Base-by-base conservation (phyloP, 2,329 filamentous ascomycete species). In the Hymenotorrendiella dingleyae region DNA sequence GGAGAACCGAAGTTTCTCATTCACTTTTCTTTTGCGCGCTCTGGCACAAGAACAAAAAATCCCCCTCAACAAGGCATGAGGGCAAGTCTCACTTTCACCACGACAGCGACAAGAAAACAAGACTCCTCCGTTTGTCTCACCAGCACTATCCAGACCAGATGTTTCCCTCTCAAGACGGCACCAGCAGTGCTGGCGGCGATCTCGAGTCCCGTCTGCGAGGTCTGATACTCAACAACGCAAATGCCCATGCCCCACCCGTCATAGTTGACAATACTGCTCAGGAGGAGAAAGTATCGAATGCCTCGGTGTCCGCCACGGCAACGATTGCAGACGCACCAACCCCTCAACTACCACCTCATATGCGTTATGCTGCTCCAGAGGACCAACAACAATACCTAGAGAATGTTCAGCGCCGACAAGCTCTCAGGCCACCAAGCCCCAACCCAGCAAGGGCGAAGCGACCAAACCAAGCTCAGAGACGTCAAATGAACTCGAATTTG, bases 381-480 rank as follows among this genome's bases (percentile, higher is more conserved):
- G 48, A 50, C 24, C 52, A 58, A 19, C 50, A 54, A 32, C 43
- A 48, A 22, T 56, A 54, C 35, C 39, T 55, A 4, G 40, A 40
- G 12, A 49, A 35, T 12, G 28, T 41, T n/a, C 33, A 21, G 14
- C 30, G 17, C 30, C 21, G 14, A 26, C 24, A 27, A 29, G 24
- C 17, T 20, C 8, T 24, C 42, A 27, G 39, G 17, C 16, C 68
- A 62, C 40, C 26, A n/a, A 10, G 7, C 34, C 3, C 9, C 24
- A 16, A 34, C 7, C n/a, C 26, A 27, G 28, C 24, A 24, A 43
- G 47, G 24, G 41, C 49, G 8, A 78, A 71, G 53, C 74, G 78
- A 17, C 72, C 67, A 3, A 83, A 83, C 47, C 79, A 83, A 55
- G 78, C 78, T 1, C 75, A 82, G 52, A 69, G 78, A 36, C 72